Evolutionary conservation across 2,329 filamentous ascomycete species (phyloP).

Genomic region (Clonostachys solani): DNA sequence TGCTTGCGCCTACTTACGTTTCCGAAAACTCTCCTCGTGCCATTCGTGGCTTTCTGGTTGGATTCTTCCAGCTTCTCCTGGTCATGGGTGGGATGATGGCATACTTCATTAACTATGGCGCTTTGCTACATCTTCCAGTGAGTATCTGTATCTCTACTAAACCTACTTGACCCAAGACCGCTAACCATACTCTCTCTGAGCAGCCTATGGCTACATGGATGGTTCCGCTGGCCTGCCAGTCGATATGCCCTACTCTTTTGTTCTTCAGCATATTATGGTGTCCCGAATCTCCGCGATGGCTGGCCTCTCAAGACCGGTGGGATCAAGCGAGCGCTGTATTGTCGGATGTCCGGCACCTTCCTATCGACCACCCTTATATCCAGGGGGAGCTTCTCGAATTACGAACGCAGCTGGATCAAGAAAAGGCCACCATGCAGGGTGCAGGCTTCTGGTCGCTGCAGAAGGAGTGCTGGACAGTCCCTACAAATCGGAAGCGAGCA

Average conservation of each 20-base stretch:
- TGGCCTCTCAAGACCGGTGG: conserved; percentile 53
- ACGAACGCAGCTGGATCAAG: conserved; percentile 17
- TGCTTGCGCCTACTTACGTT: conserved; percentile 57
- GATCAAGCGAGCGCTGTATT: conserved; percentile 34
- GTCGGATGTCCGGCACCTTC: conserved; percentile 24
- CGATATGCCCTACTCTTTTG: conserved; percentile 49
- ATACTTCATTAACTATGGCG: conserved; percentile 51
- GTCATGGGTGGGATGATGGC: conserved; percentile 45
- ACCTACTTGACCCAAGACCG: too few species aligned
- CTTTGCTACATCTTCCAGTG: conserved; percentile 28
- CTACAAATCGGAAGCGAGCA: conserved; percentile 12
- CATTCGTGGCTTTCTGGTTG: conserved; percentile 55
- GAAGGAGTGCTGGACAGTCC: conserved; percentile 9
- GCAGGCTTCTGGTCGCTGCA: conserved; percentile 6
- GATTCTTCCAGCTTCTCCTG: conserved; percentile 57
- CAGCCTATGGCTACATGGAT: conserved; percentile 33
- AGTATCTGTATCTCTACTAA: neutral
- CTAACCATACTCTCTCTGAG: neutral
- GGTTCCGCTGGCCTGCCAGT: conserved; percentile 54
- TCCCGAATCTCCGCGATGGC: conserved; percentile 57
- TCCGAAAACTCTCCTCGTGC: conserved; percentile 55
- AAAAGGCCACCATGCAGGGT: conserved; percentile 10
- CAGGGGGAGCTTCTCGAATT: conserved; percentile 23
- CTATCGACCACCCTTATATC: conserved; percentile 27
- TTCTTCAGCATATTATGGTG: conserved; percentile 50